phyloP scores from a whole-genome alignment of 1,284 basidiomycete species.

The Chondrostereum purpureum region DNA sequence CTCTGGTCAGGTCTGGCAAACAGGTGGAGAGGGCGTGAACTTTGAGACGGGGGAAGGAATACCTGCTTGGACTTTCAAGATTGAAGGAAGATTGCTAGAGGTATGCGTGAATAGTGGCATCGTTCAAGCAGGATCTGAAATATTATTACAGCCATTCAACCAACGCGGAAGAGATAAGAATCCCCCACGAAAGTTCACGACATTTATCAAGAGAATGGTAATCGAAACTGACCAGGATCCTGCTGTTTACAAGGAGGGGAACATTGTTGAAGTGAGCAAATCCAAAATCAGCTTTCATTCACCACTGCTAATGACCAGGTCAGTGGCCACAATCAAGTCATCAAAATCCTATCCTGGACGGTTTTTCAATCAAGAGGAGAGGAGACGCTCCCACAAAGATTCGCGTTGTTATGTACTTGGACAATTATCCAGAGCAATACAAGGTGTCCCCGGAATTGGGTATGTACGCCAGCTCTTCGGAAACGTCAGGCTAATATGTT shows the following conservation, averaged over 20 bases:
- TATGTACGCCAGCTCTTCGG: constrained; percentile 23
- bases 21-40: constrained; percentile 32
- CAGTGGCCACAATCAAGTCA: constrained; percentile 67
- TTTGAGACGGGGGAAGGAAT: constrained; percentile 72
- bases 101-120: too few species aligned
- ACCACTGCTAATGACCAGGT: not conserved
- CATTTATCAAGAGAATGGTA: constrained; percentile 78
- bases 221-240: constrained; percentile 87
- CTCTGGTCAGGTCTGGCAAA: constrained; percentile 83
- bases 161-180: constrained; percentile 63
- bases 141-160: constrained; percentile 47
- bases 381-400: constrained; percentile 77
- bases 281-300: not conserved
- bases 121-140: constrained; percentile 1
- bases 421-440: constrained; percentile 84
- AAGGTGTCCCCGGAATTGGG: constrained; percentile 76
- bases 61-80: constrained; percentile 84
- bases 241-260: constrained; percentile 74
- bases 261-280: constrained; percentile 65
- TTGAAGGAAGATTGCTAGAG: constrained; percentile 86
- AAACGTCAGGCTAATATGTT: not conserved
- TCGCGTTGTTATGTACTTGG: constrained; percentile 76
- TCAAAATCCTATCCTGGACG: constrained; percentile 67
- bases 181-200: constrained; percentile 76
- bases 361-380: constrained; percentile 82